Evolutionary conservation across 2,329 filamentous ascomycete species (phyloP), one percentile per base, ranked within the genome.

Genomic region (Epichloe sibirici): DNA sequence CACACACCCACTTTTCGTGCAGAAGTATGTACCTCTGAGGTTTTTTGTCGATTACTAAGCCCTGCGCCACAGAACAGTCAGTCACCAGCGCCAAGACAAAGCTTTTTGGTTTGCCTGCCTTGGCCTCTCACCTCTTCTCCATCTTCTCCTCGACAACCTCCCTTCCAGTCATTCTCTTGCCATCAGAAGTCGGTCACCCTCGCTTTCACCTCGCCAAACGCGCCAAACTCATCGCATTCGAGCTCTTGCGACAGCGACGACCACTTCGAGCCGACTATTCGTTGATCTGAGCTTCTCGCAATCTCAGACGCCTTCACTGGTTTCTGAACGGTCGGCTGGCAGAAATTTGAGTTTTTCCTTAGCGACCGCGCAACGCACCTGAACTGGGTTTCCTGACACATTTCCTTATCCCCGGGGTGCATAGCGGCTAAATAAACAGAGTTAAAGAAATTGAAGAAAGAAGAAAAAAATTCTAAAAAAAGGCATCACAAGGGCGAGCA

Each of bases 231-330:
- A 49, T 52, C 51, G 53, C 55, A 52, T 47, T 55, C 45, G 49
- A 60, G 57, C 21, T 17, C 13, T 17, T n/a, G 42, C 58, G 59
- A 61, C 56, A 51, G 58, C 57, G 58, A 55, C 59, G 54, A 62
- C 60, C 60, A 60, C 62, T 66, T 66, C 61, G 56, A 61, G 63
- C 66, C 66, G 65, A 68, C 65, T 64, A 56, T 65, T 69, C 65
- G 57, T 56, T 66, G 66, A 61, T 68, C 64, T 69, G 66, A 59
- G 59, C 17, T 60, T 61, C 56, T 55, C 52, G 58, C 61, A 58
- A 58, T 59, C 64, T 67, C 73, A 74, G 79, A 83, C 74, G 72
- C 80, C 79, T 83, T 83, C 61, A 79, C 73, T 83, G 79, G 79
- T 81, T 73, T 63, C 65, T 49, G 67, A 71, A 67, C 66, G 62